Evolutionary conservation across 2,329 filamentous ascomycete genomes (phyloP), one percentile per base, ranked within the genome.

Genomic region (Dothistroma septosporum): DNA sequence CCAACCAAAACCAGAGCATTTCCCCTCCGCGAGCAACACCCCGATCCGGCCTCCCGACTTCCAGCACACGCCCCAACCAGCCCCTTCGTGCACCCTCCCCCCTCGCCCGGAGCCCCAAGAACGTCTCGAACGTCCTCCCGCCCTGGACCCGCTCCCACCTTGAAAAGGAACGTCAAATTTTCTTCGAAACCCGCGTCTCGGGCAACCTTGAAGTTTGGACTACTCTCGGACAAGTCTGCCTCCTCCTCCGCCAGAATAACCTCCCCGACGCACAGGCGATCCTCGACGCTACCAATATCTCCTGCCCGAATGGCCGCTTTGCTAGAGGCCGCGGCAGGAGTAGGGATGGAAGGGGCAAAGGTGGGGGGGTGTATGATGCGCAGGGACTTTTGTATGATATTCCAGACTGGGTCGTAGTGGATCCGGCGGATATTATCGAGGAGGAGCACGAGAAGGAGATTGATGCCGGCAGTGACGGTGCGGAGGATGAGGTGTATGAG

Each of bases 141-240:
- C 75, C 78, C 16, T 95, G 90, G 90, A 92, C 89, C 0, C 85
- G 83, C n/a, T 72, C 76, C 16, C 79, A 87, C 57, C 79, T 96
- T 1, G 84, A 86, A 61, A 81, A 81, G 33, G 90, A 96, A 76
- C 84, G 93, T 53, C 78, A 77, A 53, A 91, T 91, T 63, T 97
- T 95, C 80, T 97, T 96, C 75, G 92, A 97, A 63, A 97, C 92
- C 1, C 81, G 91, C 52, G 90, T 95, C 16, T 89, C 88, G 0
- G 91, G 91, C 1, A 82, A 85, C 4, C 70, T 82, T 4, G 90
- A 96, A 74, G 83, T 94, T 28, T 97, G 93, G 93, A 85, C 85
- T 67, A 87, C 90, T 0, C 75, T 97, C 14, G 82, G 83, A 50
- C 79, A 85, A 0, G 88, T 87, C 0, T 80, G 91, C 19, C 83